These are phyloP conservation scores for Pseudogymnoascus sp. DNA, from an alignment of 2,329 filamentous ascomycete species.

Conservation along the genomic window DNA sequence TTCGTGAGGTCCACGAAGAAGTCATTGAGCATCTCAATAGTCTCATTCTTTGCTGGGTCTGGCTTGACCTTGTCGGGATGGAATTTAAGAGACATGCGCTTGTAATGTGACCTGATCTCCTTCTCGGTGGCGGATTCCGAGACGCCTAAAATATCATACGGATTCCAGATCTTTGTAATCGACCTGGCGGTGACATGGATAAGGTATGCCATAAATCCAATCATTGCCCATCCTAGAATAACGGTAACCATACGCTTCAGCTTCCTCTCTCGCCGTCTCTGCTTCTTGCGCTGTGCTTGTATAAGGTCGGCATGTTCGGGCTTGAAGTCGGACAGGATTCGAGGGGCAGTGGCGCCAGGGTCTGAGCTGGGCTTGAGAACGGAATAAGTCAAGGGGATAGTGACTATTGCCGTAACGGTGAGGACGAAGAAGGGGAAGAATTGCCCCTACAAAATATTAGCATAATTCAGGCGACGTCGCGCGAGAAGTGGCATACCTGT, in stretches of 20 bases:
- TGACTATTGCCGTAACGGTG: slow-evolving; percentile 79
- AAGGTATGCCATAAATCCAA: slow-evolving; percentile 86
- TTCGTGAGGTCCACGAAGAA: slow-evolving; percentile 93
- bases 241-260: slow-evolving; percentile 76
- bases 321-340: slow-evolving; percentile 74
- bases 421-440: slow-evolving; percentile 99
- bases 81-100: slow-evolving; percentile 71
- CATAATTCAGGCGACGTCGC: not conserved
- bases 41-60: slow-evolving; percentile 82
- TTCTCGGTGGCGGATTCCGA: slow-evolving; percentile 80
- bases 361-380: slow-evolving; percentile 71
- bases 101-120: slow-evolving; percentile 87
- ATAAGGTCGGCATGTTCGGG: slow-evolving; percentile 79
- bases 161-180: slow-evolving; percentile 80
- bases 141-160: slow-evolving; percentile 87
- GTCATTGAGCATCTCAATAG: slow-evolving; percentile 72
- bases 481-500: slow-evolving; percentile 46
- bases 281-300: slow-evolving; percentile 70
- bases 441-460: slow-evolving; percentile 56
- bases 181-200: slow-evolving; percentile 70
- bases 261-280: slow-evolving; percentile 83
- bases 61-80: slow-evolving; percentile 91
- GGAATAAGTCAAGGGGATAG: slow-evolving; percentile 81
- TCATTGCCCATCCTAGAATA: slow-evolving; percentile 69
- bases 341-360: slow-evolving; percentile 70